Evolutionary conservation across 1,139 yeast genomes (phyloP).

Genomic region (Sugiyamaella novakii): DNA sequence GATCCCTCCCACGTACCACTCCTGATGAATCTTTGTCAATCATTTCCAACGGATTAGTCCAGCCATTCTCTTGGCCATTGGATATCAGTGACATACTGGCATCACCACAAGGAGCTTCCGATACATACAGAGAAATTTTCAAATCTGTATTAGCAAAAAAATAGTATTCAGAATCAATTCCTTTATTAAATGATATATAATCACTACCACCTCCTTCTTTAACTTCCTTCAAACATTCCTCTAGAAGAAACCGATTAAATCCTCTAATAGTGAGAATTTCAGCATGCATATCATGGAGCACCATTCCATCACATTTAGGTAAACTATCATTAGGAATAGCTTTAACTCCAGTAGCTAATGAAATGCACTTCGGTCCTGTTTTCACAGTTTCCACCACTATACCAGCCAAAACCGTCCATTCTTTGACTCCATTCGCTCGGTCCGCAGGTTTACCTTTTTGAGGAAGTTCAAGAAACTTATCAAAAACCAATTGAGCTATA

Average conservation of each 20-base stretch:
- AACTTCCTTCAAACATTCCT: constrained; percentile 39
- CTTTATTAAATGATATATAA: neutral
- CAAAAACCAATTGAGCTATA: constrained; percentile 41
- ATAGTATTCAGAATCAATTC: constrained; percentile 11
- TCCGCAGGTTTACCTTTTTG: constrained; percentile 57
- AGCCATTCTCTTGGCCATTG: constrained; percentile 31
- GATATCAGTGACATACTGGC: constrained; percentile 60
- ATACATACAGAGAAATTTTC: constrained; percentile 60
- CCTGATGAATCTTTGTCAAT: constrained; percentile 21
- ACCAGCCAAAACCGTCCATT: constrained; percentile 87
- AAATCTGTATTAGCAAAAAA: constrained; percentile 44
- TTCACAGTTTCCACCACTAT: constrained; percentile 52
- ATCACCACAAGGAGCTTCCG: constrained; percentile 94
- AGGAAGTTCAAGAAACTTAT: constrained; percentile 42
- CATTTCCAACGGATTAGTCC: constrained; percentile 30
- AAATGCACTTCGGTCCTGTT: constrained; percentile 41
- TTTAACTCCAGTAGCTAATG: constrained; percentile 82
- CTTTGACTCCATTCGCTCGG: constrained; percentile 64
- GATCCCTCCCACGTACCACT: constrained; percentile 64
- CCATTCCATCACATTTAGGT: constrained; percentile 48
- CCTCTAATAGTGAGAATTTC: constrained; percentile 73
- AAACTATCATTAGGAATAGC: constrained; percentile 59
- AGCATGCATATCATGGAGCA: constrained; percentile 88
- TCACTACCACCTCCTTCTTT: constrained; percentile 17
- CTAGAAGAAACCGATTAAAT: constrained; percentile 54